Evolutionary conservation across 2,329 filamentous ascomycete genomes (phyloP).

Genomic region (Pestalotiopsis fici): DNA sequence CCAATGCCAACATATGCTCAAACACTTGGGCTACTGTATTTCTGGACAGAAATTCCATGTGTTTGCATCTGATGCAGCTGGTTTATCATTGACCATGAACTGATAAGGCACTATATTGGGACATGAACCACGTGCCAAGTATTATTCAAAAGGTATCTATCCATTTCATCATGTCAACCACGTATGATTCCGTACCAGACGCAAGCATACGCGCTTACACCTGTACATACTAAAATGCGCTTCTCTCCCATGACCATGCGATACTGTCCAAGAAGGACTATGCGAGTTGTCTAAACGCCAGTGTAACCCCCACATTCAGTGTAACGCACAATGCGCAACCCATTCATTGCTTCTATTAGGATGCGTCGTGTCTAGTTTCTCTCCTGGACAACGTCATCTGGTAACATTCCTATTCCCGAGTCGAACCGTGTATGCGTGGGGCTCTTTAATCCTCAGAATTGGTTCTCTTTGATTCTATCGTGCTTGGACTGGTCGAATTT

Average conservation of each 20-base stretch:
- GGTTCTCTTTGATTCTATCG: slow-evolving; percentile 13
- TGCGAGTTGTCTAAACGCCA: background rate
- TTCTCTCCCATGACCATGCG: background rate
- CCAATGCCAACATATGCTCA: background rate
- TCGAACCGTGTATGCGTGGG: slow-evolving; percentile 25
- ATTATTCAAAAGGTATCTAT: background rate
- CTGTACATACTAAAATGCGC: background rate
- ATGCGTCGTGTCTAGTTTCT: background rate
- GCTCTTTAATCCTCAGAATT: slow-evolving; percentile 19
- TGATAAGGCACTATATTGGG: background rate
- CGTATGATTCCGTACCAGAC: background rate
- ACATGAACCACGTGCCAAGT: background rate
- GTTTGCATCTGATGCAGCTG: background rate
- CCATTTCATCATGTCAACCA: background rate
- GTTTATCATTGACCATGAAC: background rate
- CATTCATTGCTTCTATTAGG: background rate
- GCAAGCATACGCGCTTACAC: too few species aligned
- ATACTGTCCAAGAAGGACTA: background rate
- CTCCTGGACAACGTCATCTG: background rate
- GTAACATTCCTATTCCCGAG: slow-evolving; percentile 19
- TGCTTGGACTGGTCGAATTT: slow-evolving; percentile 26
- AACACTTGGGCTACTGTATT: background rate
- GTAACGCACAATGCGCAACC: background rate
- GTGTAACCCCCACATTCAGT: background rate
- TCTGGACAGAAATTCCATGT: background rate